Evolutionary conservation across 371 early-diverging fungal genomes (phyloP), one percentile per base, ranked within the genome.

Genomic region (Mucor saturninus): DNA sequence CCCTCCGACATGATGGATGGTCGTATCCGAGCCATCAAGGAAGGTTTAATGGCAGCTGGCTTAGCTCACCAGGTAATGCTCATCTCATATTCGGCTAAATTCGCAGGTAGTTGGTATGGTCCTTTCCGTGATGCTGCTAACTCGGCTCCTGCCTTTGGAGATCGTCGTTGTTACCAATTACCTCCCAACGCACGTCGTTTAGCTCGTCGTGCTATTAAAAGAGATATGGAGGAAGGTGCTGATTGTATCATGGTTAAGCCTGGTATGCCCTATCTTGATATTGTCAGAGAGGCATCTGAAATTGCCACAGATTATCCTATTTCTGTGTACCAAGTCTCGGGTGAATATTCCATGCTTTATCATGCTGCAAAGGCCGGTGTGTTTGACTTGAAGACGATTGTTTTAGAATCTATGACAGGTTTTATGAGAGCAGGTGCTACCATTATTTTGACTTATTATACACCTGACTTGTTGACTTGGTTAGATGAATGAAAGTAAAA

Each of bases 1-100:
- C 98, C 98, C 5, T 93, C 93, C 5, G 98, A 98, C 71, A 98
- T 98, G 98, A 97, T 96, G 97, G 98, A 97, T 62, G 95, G 95
- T 29, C 90, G 98, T 57, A 91, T 98, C 69, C 78, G 83, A 53
- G 93, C 94, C 5, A 97, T 98, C 73, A 98, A 98, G 81, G 75
- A 89, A 59, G 84, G 83, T 0, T 77, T 98, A 45, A 77, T 89
- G 32, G 82, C 80, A 21, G 85, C 88, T 53, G 94, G 93, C 0
- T 68, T 92, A 26, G 88, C 88, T 7, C 87, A 90, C 75, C 86
- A 89, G 67, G 91, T 90, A 35, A 81, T 92, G 65, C 86, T 98
- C 54, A 97, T 98, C 92, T 86, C 91, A 13, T 98, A 98, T 73
- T 89, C 93, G 58, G 97, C 97, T 46, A 98, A 98, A 74, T 98